Conservation (phyloP, 805 yeast genomes). For the Candida schatavii region DNA sequence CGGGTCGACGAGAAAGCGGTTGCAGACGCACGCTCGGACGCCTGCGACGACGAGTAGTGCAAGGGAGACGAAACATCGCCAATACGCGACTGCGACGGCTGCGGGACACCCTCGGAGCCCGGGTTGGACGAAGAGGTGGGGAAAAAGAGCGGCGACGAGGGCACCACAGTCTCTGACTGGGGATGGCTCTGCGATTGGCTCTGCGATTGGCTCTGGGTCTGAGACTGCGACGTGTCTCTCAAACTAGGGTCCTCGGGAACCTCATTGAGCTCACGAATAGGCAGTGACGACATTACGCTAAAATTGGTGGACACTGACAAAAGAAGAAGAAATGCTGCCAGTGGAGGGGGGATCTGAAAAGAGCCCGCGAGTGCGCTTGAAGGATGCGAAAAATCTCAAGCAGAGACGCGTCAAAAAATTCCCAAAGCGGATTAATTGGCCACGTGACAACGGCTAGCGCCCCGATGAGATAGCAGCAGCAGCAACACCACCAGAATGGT, state of each 20-base stretch:
- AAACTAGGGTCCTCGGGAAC: conserved; percentile 23
- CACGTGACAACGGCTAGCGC: not conserved
- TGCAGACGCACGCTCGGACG: conserved; percentile 39
- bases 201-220: conserved; percentile 23
- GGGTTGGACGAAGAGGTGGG: conserved; percentile 47
- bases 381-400: conserved; percentile 3
- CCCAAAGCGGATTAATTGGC: conserved; percentile 24
- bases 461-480: not conserved
- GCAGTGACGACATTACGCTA: conserved; percentile 35
- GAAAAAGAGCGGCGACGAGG: conserved; percentile 57
- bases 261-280: conserved; percentile 33
- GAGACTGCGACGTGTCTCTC: conserved; percentile 23
- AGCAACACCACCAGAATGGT: not conserved
- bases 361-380: too few relatives aligned
- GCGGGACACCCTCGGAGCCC: conserved; percentile 25
- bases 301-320: too few relatives aligned
- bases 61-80: conserved; percentile 48
- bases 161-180: conserved; percentile 28
- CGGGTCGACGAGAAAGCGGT: conserved; percentile 17
- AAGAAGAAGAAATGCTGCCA: not conserved
- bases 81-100: conserved; percentile 18
- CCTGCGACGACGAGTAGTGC: conserved; percentile 45
- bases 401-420: conserved; percentile 8
- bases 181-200: conserved; percentile 31
- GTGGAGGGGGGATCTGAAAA: too few relatives aligned